Conservation (phyloP, 345 rosid genomes). For the Sonneratia alba region DNA sequence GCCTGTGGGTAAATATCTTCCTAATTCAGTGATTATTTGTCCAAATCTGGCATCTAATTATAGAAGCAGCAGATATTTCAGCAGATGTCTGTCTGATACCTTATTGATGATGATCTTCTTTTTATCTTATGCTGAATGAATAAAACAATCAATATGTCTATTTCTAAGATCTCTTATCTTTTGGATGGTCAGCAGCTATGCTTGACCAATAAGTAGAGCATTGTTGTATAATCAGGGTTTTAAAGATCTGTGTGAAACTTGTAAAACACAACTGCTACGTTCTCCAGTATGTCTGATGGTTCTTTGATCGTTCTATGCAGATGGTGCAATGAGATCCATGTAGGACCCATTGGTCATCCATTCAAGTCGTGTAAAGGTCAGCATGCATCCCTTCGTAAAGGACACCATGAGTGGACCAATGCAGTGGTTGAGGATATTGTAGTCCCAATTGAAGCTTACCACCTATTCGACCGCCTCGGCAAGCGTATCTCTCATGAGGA, state of each 20-base stretch:
- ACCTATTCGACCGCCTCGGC: constrained; percentile 69
- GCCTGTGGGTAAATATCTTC: constrained; percentile 69
- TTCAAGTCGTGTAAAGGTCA: constrained; percentile 90
- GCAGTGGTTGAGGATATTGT: constrained; percentile 62
- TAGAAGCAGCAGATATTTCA: neutral
- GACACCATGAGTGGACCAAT: constrained; percentile 72
- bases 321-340: constrained; percentile 84
- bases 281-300: constrained; percentile 5
- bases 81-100: neutral
- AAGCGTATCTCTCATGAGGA: constrained; percentile 70
- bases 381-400: constrained; percentile 51
- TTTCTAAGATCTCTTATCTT: neutral
- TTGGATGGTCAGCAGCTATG: neutral
- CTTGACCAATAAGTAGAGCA: neutral
- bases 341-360: constrained; percentile 81
- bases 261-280: neutral
- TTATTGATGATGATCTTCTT: neutral
- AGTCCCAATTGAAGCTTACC: constrained; percentile 64
- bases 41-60: neutral
- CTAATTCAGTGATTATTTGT: neutral
- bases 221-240: neutral
- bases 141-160: neutral
- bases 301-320: constrained; percentile 26
- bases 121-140: neutral
- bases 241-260: neutral